These are phyloP conservation scores for Gryganskiella cystojenkinii DNA, from an alignment of 192 early-diverging fungal species.

Conservation along the genomic window DNA sequence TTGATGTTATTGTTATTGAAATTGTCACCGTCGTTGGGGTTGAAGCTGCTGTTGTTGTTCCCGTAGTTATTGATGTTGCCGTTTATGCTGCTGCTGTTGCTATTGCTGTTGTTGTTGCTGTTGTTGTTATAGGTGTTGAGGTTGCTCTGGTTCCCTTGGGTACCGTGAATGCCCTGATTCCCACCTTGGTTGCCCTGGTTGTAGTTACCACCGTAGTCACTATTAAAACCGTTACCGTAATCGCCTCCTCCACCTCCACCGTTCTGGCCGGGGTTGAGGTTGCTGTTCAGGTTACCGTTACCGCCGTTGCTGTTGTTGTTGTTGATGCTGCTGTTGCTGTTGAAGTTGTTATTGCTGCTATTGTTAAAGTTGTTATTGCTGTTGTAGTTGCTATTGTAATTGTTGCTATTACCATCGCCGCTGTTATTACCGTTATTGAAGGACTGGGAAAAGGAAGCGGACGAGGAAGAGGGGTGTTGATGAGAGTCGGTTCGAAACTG, in stretches of 20 bases:
- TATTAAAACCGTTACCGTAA: background rate
- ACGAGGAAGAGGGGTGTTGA: background rate
- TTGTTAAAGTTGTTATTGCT: background rate
- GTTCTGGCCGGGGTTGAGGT: background rate
- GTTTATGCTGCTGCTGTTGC: background rate
- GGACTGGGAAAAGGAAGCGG: background rate
- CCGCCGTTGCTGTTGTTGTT: background rate
- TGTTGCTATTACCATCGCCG: background rate
- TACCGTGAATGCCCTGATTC: background rate
- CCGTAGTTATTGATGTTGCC: background rate
- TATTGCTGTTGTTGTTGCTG: constrained; percentile 1
- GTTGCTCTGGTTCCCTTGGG: background rate
- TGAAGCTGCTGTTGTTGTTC: background rate
- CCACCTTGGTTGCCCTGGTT: background rate
- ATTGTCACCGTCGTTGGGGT: background rate
- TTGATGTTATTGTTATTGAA: constrained; percentile 1
- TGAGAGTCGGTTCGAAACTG: background rate
- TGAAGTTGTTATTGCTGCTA: background rate
- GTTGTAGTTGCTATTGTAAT: background rate
- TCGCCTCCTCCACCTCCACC: background rate
- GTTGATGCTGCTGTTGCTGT: background rate
- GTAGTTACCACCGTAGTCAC: background rate
- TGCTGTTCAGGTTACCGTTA: constrained; percentile 1
- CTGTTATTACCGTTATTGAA: no score
- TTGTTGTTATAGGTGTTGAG: background rate